Evolutionary conservation across 2,329 filamentous ascomycete genomes (phyloP), one percentile per base, ranked within the genome.

Genomic region (Metarhizium guizhouense): DNA sequence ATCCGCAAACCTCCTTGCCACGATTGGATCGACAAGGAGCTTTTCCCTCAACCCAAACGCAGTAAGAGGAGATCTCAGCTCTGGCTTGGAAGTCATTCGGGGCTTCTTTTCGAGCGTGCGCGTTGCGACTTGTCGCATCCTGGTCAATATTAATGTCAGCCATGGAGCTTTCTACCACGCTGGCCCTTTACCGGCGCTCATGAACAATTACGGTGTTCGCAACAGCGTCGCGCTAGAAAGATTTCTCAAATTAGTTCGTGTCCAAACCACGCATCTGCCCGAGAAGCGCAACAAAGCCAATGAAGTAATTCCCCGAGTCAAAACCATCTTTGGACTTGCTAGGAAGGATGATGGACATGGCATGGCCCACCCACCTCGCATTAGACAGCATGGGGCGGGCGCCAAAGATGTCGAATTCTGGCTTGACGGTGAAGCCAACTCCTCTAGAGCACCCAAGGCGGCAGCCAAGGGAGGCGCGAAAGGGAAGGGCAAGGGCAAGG

Each of bases 361-460:
- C 0, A 52, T 64, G n/a, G 56, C 47, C 1, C 62, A 67, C 16
- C 69, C 63, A 0, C 65, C 70, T 0, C 56, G 47, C 1, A 64
- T 72, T 2, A 36, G 6, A 0, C 40, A 51, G 1, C 62, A 61
- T 42, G 79, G 73, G 7, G 78, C 78, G 49, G 76, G 76, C 1
- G 74, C 83, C 0, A 71, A 72, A 11, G 68, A 77, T 0, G 82
- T 86, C 2, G 62, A 75, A 38, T 86, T 86, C 62, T 84, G 74
- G 69, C 58, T 79, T 1, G 68, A 72, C 18, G n/a, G 43, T 47
- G 43, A 6, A 6, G 7, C 4, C 14, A 29, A 16, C 16, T 43
- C 57, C 53, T 58, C 63, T 36, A 36, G 56, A 16, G 54, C 52
- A 8, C 53, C 20, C 13, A 52, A 54, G 40, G 43, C 43, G 43